Evolutionary conservation across 2,329 filamentous ascomycete genomes (phyloP).

Genomic region (Didymella keratinophila): DNA sequence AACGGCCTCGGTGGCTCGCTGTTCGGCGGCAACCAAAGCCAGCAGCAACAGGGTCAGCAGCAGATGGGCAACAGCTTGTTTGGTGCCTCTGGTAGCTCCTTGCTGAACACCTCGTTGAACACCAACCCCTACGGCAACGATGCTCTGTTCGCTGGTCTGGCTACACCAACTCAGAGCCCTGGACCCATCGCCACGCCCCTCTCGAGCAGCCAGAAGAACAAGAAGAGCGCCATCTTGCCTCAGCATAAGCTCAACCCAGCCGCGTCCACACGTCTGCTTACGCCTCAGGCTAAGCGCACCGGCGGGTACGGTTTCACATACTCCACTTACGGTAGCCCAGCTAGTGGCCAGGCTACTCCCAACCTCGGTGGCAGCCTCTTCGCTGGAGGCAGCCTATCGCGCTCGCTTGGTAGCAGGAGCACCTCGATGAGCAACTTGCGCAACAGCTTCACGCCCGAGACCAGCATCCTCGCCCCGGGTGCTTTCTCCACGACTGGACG

Average conservation of each 20-base stretch:
- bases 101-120: conserved; percentile 62
- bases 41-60: conserved; percentile 53
- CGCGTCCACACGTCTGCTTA: conserved; percentile 79
- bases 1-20: conserved; percentile 48
- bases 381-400: conserved; percentile 67
- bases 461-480: conserved; percentile 85
- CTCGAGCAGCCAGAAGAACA: conserved; percentile 75
- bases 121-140: conserved; percentile 91
- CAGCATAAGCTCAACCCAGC: conserved; percentile 87
- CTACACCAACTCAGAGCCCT: conserved; percentile 71
- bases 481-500: conserved; percentile 74
- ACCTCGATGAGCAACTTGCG: conserved; percentile 87
- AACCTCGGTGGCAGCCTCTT: conserved; percentile 67
- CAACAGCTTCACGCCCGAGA: conserved; percentile 79
- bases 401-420: conserved; percentile 78
- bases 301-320: conserved; percentile 89
- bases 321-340: conserved; percentile 86
- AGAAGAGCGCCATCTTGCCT: conserved; percentile 80
- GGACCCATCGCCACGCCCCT: conserved; percentile 93
- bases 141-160: conserved; percentile 81
- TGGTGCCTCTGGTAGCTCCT: conserved; percentile 59
- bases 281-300: conserved; percentile 74
- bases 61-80: conserved; percentile 58
- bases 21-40: conserved; percentile 54
- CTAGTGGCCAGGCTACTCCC: conserved; percentile 65